Evolutionary conservation across 116 monocot species (phyloP).

Genomic region (Iris pallida): DNA sequence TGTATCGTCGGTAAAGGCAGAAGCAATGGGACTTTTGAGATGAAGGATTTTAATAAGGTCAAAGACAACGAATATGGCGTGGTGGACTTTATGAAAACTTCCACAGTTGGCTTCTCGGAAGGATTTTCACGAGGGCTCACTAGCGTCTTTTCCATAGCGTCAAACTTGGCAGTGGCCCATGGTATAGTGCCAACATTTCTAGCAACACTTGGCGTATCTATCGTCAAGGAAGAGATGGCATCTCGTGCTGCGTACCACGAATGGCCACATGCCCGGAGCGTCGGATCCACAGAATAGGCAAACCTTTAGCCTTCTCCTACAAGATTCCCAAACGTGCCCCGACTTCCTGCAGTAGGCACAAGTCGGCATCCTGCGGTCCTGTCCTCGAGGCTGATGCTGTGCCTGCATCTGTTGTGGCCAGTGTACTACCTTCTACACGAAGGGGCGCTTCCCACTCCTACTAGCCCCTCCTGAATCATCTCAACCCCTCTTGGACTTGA

Average conservation of each 20-base stretch:
- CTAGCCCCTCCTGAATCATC: too few species aligned
- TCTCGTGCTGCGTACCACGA: slow-evolving; percentile 79
- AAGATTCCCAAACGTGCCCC: too few species aligned
- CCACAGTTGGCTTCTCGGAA: slow-evolving; percentile 30
- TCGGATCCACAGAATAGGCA: too few species aligned
- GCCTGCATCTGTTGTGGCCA: too few species aligned
- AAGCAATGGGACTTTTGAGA: background rate
- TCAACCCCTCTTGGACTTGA: too few species aligned
- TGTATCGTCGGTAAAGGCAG: slow-evolving; percentile 14
- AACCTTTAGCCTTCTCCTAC: too few species aligned
- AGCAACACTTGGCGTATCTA: slow-evolving; percentile 42
- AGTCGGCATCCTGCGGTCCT: too few species aligned
- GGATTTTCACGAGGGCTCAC: slow-evolving; percentile 54
- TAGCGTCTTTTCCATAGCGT: slow-evolving; percentile 66
- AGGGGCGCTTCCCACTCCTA: too few species aligned
- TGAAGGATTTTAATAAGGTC: background rate
- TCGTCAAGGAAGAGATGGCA: slow-evolving; percentile 66
- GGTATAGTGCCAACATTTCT: slow-evolving; percentile 84
- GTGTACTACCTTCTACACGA: too few species aligned
- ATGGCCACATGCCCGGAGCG: slow-evolving; percentile 75
- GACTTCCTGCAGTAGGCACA: too few species aligned
- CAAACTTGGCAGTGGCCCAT: slow-evolving; percentile 88
- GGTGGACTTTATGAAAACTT: slow-evolving; percentile 48
- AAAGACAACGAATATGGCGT: slow-evolving; percentile 16
- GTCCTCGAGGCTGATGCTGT: too few species aligned